Conservation (phyloP, 495 filamentous ascomycete genomes). For the Neurospora sp. region DNA sequence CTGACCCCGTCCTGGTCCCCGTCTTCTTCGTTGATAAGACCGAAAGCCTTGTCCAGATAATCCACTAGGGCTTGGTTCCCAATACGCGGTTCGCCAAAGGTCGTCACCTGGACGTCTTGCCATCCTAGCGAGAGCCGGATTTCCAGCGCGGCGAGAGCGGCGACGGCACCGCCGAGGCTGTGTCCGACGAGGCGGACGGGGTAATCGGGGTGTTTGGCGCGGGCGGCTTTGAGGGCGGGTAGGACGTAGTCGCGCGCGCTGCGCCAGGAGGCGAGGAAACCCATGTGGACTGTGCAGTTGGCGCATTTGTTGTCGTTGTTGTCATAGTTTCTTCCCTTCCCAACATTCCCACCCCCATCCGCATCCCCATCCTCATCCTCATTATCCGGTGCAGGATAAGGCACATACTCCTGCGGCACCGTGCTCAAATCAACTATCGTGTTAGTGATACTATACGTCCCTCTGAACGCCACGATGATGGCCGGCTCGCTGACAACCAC, state of each 20-base stretch:
- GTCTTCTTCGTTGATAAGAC: constrained; percentile 18
- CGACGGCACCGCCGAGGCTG: constrained; percentile 86
- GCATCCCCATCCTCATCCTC: constrained; percentile 32
- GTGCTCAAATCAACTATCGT: constrained; percentile 81
- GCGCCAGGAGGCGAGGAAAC: constrained; percentile 77
- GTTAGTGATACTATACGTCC: constrained; percentile 87
- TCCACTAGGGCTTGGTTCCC: constrained; percentile 63
- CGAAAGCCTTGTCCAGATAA: constrained; percentile 61
- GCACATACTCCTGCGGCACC: constrained; percentile 79
- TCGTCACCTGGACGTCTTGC: constrained; percentile 62
- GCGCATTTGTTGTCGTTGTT: constrained; percentile 40
- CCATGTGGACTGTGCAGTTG: constrained; percentile 85
- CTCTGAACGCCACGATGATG: constrained; percentile 88
- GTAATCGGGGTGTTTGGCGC: constrained; percentile 55
- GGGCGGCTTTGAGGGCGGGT: constrained; percentile 43
- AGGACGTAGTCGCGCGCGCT: constrained; percentile 57
- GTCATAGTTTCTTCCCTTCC: not conserved
- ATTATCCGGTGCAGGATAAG: constrained; percentile 55
- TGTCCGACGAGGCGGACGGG: constrained; percentile 73
- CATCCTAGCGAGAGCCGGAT: constrained; percentile 44
- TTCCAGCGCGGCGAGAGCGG: constrained; percentile 76
- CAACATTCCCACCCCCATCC: not conserved
- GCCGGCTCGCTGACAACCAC: constrained; percentile 17
- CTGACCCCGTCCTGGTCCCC: constrained; percentile 3
- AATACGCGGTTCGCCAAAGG: constrained; percentile 82